Percentiles rank a stretch among this genome's conserved stretches.
phyloP scores from a whole-genome alignment of 2,329 filamentous ascomycete species.

The Dactylellina drechsleri region DNA sequence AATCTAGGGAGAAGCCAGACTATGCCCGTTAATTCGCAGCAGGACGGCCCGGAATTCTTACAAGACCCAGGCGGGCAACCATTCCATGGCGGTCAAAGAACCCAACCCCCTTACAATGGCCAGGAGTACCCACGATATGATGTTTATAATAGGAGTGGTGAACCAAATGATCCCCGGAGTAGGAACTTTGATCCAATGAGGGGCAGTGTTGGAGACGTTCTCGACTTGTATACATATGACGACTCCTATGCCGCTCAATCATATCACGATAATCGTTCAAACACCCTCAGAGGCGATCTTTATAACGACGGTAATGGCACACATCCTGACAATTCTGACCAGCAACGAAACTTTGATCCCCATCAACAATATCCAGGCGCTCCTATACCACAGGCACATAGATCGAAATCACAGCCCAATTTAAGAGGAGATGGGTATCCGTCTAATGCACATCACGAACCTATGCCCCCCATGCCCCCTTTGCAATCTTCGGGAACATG shows the following conservation, averaged over 20 bases:
- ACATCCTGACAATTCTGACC: slow-evolving; percentile 1
- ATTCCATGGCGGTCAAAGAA: slow-evolving; percentile 15
- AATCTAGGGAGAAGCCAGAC: slow-evolving; percentile 42
- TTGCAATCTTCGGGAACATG: slow-evolving; percentile 16
- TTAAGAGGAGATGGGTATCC: slow-evolving; percentile 59
- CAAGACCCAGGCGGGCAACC: slow-evolving; percentile 19
- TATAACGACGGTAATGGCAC: slow-evolving; percentile 10
- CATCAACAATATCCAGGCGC: slow-evolving; percentile 16
- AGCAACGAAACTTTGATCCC: slow-evolving; percentile 1
- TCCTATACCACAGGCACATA: slow-evolving; percentile 56
- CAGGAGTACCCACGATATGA: slow-evolving; percentile 15
- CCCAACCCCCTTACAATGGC: slow-evolving; percentile 11
- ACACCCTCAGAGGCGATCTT: slow-evolving; percentile 28
- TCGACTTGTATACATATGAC: slow-evolving; percentile 50
- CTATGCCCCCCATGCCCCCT: slow-evolving; percentile 23
- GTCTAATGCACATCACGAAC: slow-evolving; percentile 13
- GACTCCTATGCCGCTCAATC: slow-evolving; percentile 25
- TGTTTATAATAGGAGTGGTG: slow-evolving; percentile 5
- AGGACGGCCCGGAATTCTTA: slow-evolving; percentile 5
- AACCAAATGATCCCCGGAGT: slow-evolving; percentile 7
- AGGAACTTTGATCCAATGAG: slow-evolving; percentile 29
- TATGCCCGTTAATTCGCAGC: slow-evolving; percentile 30
- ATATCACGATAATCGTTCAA: slow-evolving; percentile 34
- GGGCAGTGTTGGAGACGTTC: slow-evolving; percentile 51
- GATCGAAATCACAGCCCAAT: slow-evolving; percentile 65